phyloP scores from a whole-genome alignment of 2,329 filamentous ascomycete genomes.

The Calonectria henricotiae region DNA sequence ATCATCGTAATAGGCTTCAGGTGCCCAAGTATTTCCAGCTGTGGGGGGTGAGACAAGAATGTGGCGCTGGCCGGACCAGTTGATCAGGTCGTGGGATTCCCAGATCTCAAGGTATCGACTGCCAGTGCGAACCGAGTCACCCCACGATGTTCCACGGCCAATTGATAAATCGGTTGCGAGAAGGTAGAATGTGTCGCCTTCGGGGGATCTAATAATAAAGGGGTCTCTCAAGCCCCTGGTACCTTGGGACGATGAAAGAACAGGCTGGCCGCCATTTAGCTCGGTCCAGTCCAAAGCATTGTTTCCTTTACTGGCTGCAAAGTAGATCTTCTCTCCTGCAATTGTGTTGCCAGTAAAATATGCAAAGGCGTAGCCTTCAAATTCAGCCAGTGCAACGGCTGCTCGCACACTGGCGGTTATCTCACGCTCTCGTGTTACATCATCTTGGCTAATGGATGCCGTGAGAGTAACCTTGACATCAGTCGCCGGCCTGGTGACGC shows the following conservation, averaged over 20 bases:
- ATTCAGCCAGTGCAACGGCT: constrained; percentile 54
- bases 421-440: constrained; percentile 51
- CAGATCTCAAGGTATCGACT: constrained; percentile 70
- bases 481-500: constrained; percentile 55
- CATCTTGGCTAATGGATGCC: constrained; percentile 54
- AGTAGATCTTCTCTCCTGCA: constrained; percentile 68
- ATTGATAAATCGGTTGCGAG: constrained; percentile 71
- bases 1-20: constrained; percentile 67
- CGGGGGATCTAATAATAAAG: constrained; percentile 68
- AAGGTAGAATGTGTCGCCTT: constrained; percentile 68
- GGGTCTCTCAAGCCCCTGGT: constrained; percentile 69
- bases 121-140: constrained; percentile 63
- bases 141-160: constrained; percentile 70
- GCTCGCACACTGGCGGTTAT: constrained; percentile 57
- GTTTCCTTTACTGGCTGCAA: constrained; percentile 69
- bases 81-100: constrained; percentile 67
- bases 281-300: constrained; percentile 68
- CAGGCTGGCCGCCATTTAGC: constrained; percentile 65
- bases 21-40: constrained; percentile 71
- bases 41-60: constrained; percentile 65
- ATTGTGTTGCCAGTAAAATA: constrained; percentile 67
- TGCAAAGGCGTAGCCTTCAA: constrained; percentile 67
- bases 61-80: constrained; percentile 69
- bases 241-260: constrained; percentile 64
- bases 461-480: constrained; percentile 56